A percentile compares a stretch with the other conserved stretches of the same genome.
phyloP scores from a whole-genome alignment of 345 rosid species.

The Eucalyptus sp. region DNA sequence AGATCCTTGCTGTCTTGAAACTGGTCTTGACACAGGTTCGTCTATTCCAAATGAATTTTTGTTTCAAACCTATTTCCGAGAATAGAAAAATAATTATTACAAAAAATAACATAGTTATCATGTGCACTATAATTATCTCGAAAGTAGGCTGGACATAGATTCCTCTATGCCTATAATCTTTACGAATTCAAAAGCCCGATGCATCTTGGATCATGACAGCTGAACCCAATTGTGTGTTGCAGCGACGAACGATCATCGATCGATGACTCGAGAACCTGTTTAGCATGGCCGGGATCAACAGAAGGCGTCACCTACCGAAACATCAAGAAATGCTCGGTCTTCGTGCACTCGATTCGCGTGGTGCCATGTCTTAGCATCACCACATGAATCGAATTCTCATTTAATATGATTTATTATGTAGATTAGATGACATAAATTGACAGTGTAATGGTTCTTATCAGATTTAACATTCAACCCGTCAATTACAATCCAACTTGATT shows the following conservation, averaged over 20 bases:
- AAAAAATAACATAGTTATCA: too few species aligned
- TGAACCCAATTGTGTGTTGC: not conserved
- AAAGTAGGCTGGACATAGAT: not conserved
- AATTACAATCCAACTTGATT: not conserved
- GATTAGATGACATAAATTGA: not conserved
- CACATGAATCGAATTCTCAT: not conserved
- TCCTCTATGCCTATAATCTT: not conserved
- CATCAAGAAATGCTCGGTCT: not conserved
- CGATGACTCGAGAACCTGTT: not conserved
- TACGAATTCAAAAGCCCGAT: not conserved
- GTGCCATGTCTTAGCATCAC: not conserved
- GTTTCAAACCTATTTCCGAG: fast-evolving
- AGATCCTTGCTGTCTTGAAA: too few species aligned
- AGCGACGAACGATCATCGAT: not conserved
- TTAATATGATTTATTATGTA: not conserved
- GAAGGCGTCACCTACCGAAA: not conserved
- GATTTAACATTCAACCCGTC: not conserved
- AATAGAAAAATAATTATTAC: fast-evolving
- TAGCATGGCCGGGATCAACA: fast-evolving
- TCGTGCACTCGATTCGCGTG: not conserved
- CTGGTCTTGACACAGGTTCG: fast-evolving
- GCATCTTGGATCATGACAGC: not conserved
- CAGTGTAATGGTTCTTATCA: not conserved
- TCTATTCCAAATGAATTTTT: fast-evolving
- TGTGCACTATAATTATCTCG: too few species aligned